These are phyloP conservation scores for Drechslerella stenobrocha DNA, from an alignment of 2,329 filamentous ascomycete species.

Conservation along the genomic window DNA sequence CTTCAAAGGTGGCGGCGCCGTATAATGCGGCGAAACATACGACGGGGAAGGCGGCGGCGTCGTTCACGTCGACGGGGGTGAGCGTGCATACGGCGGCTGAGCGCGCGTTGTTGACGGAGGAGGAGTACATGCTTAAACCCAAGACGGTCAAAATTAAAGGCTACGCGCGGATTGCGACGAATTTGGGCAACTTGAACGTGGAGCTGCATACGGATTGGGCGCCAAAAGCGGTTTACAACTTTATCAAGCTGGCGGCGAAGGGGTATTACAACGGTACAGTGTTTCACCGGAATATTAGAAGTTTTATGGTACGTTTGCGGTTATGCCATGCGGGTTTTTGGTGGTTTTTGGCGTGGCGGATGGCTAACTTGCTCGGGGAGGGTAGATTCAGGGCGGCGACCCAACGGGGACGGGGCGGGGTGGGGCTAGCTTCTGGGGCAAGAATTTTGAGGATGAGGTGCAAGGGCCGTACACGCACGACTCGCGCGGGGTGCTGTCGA, in stretches of 20 bases:
- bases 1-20: constrained; percentile 57
- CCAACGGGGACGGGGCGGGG: constrained; percentile 88
- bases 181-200: constrained; percentile 78
- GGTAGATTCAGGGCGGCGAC: constrained; percentile 81
- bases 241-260: constrained; percentile 80
- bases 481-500: constrained; percentile 75
- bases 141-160: constrained; percentile 86
- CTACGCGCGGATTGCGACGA: constrained; percentile 87
- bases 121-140: constrained; percentile 95
- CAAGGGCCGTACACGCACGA: constrained; percentile 87
- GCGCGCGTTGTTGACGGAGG: constrained; percentile 81
- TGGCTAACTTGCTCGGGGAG: background rate
- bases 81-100: constrained; percentile 89
- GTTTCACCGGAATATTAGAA: constrained; percentile 92
- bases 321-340: constrained; percentile 11
- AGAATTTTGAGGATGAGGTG: constrained; percentile 91
- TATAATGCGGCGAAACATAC: constrained; percentile 90
- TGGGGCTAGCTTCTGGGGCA: constrained; percentile 89
- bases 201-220: constrained; percentile 90
- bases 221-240: constrained; percentile 95
- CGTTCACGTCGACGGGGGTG: constrained; percentile 90
- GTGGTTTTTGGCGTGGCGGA: background rate
- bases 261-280: constrained; percentile 83
- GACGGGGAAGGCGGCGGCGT: constrained; percentile 85
- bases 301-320: constrained; percentile 86